Evolutionary conservation across 2,329 filamentous ascomycete genomes (phyloP).

Genomic region (Drechslerella dactyloides): DNA sequence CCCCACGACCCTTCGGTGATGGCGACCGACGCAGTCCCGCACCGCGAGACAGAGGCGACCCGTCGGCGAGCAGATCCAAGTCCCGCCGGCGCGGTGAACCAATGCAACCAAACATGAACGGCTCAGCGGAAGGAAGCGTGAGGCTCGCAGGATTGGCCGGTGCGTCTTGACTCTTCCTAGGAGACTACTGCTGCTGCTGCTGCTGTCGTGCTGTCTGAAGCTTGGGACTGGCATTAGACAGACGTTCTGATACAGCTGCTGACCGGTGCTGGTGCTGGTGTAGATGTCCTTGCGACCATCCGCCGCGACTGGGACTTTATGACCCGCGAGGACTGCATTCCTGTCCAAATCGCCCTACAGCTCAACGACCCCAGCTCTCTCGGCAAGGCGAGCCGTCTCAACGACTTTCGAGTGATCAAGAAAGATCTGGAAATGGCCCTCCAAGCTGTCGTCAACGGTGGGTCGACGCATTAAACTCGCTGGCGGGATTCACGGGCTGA

Average conservation of each 20-base stretch:
- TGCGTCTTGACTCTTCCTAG: constrained; percentile 2
- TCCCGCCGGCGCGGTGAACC: constrained; percentile 36
- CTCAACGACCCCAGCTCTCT: constrained; percentile 93
- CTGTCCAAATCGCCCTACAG: constrained; percentile 92
- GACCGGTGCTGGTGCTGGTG: constrained; percentile 5
- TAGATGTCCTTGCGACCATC: constrained; percentile 78
- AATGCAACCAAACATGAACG: constrained; percentile 35
- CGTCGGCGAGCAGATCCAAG: constrained; percentile 27
- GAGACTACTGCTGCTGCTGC: background rate
- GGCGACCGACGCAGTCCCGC: constrained; percentile 5
- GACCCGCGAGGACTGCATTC: constrained; percentile 84
- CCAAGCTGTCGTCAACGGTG: constrained; percentile 86
- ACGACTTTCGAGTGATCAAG: constrained; percentile 82
- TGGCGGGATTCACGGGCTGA: constrained; percentile 1
- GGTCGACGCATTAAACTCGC: background rate
- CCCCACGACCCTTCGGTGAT: constrained; percentile 13
- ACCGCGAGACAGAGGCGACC: constrained; percentile 16
- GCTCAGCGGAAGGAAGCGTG: constrained; percentile 27
- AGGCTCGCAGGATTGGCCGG: constrained; percentile 36
- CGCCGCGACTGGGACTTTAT: constrained; percentile 90
- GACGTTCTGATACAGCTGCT: background rate
- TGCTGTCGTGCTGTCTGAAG: background rate
- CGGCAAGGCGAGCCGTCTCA: constrained; percentile 85
- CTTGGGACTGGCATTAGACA: background rate
- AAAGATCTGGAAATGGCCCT: constrained; percentile 88